Base-by-base conservation (phyloP, 192 early-diverging fungal species). In the Polychytrium aggregatum region DNA sequence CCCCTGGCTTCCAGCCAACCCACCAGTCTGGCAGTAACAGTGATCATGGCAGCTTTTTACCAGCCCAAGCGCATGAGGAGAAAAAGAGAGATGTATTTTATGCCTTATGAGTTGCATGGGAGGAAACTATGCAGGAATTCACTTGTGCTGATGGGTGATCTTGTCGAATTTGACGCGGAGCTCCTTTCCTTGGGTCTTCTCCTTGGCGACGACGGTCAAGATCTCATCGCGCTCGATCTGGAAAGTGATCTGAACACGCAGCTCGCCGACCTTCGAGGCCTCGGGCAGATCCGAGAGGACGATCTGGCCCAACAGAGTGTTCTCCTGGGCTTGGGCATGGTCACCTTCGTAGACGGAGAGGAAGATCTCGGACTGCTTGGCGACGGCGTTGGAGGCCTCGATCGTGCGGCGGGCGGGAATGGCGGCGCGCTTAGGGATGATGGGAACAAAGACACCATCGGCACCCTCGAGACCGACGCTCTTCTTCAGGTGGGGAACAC, bases 261-360 rank as follows among this genome's bases (percentile, higher is more conserved):
- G 57, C 14, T 58, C 41, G 2, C 58, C 73, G 42, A 51, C 67
- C 47, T 70, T 64, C 20, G 76, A 57, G n/a, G n/a, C n/a, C 49
- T 75, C 76, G 31, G 63, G 52, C 28, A 72, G 65, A 30, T 73
- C 68, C 16, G 68, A 57, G 31, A 87, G 49, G 22, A 78, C 77
- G 51, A 82, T 64, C 64, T 87, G 84, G n/a, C 70, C 73, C 42
- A 89, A 48, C 11, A 81, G 58, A 40, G 63, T 59, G 41, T 67
- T 71, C 20, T 82, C 62, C 56, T 68, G 59, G 14, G 60, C 68
- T 33, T 64, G 47, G 26, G 40, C 48, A 36, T 46, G 64, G 54
- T 92, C 85, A 52, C 86, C 86, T 74, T 97, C 88, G 58, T 80
- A 82, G 22, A 96, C 67, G 18, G 85, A 78, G 54, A 97, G 53